phyloP scores from a whole-genome alignment of 106 monocot species.

The Acanthochlamys bracteata region DNA sequence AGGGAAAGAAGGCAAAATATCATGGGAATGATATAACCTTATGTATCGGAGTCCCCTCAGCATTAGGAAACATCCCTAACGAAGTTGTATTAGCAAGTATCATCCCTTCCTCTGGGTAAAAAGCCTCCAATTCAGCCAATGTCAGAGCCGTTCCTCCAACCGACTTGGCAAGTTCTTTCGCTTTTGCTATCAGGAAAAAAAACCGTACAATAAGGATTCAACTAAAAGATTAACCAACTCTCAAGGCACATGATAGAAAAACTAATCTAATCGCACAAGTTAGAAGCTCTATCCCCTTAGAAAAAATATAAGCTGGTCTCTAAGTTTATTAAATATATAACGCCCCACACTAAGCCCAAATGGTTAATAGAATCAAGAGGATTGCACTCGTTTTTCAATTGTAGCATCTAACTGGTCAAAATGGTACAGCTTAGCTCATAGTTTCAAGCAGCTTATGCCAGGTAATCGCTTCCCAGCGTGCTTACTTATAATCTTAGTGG shows the following conservation, averaged over 20 bases:
- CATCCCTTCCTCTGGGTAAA: conserved; percentile 67
- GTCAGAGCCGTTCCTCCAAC: conserved; percentile 74
- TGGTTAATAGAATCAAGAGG: no score
- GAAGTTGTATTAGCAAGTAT: conserved; percentile 90
- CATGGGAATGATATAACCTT: conserved; percentile 41
- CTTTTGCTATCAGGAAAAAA: conserved; percentile 37
- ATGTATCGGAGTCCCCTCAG: conserved; percentile 66
- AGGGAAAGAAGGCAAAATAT: background rate
- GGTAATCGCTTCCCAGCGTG: no score
- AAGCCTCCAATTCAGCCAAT: conserved; percentile 65
- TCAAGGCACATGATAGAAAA: background rate
- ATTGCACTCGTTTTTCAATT: no score
- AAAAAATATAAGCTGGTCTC: no score
- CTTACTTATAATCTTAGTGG: no score
- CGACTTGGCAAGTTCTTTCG: conserved; percentile 54
- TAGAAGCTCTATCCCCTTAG: no score
- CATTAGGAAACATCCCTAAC: conserved; percentile 86
- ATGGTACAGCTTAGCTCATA: no score
- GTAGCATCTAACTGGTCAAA: no score
- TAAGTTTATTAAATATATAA: no score
- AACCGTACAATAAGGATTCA: background rate
- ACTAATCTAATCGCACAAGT: background rate
- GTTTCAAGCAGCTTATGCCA: no score
- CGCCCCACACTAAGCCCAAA: no score
- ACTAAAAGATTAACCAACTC: background rate